Evolutionary conservation across 2,329 filamentous ascomycete species (phyloP).

Genomic region (Decorospora gaudefroyi): DNA sequence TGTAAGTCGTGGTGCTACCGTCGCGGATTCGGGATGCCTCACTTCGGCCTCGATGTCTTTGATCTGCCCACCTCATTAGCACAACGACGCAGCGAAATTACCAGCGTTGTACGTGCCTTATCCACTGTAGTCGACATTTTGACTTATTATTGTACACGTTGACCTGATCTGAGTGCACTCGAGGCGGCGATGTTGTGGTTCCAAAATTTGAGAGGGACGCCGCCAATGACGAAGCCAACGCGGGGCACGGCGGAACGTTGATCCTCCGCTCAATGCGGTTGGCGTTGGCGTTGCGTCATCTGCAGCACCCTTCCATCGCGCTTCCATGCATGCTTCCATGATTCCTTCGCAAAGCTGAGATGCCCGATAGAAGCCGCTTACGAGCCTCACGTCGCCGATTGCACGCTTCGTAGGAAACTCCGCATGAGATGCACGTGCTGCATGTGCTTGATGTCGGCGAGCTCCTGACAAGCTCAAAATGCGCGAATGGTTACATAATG

Average conservation of each 20-base stretch:
- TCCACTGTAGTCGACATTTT: slow-evolving; percentile 97
- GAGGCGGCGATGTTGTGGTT: slow-evolving; percentile 12
- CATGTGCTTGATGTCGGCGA: slow-evolving; percentile 11
- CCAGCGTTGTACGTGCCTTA: slow-evolving; percentile 65
- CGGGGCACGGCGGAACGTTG: slow-evolving; percentile 27
- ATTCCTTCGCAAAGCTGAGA: slow-evolving; percentile 18
- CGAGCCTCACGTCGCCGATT: slow-evolving; percentile 10
- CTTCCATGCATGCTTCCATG: slow-evolving; percentile 13
- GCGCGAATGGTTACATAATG: slow-evolving; percentile 40
- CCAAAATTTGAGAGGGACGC: slow-evolving; percentile 39
- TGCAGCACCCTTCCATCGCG: slow-evolving; percentile 10
- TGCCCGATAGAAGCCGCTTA: slow-evolving; percentile 34
- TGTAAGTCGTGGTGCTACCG: slow-evolving; percentile 29
- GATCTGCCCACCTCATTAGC: slow-evolving; percentile 65
- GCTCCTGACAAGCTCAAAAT: slow-evolving; percentile 24
- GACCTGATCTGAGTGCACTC: slow-evolving; percentile 8
- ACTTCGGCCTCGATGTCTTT: slow-evolving; percentile 96
- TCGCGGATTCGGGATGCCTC: slow-evolving; percentile 48
- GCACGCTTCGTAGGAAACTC: slow-evolving; percentile 4
- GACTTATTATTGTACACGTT: slow-evolving; percentile 33
- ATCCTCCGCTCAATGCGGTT: slow-evolving; percentile 12
- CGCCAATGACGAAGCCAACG: slow-evolving; percentile 38
- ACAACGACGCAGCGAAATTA: slow-evolving; percentile 33
- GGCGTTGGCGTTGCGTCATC: too few relatives aligned
- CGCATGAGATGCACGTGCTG: slow-evolving; percentile 9